Conservation (phyloP, 192 early-diverging fungal species). For the Phlyctochytrium arcticum region DNA sequence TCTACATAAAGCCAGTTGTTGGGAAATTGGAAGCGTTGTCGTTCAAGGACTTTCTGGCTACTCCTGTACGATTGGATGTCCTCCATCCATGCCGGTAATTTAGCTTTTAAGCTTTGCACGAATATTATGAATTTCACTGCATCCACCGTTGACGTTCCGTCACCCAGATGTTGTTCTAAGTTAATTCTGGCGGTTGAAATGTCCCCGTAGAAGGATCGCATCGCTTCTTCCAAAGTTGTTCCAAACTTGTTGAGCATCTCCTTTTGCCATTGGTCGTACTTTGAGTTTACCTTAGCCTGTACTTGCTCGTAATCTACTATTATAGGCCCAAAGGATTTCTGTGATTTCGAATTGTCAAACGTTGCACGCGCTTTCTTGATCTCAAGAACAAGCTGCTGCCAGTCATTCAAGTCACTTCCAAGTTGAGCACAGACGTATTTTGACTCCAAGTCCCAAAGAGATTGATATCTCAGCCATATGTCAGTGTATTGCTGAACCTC, state of each 20-base stretch:
- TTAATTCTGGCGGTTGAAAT: constrained; percentile 76
- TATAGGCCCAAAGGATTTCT: constrained; percentile 79
- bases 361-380: constrained; percentile 90
- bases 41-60: constrained; percentile 89
- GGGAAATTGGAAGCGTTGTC: constrained; percentile 93
- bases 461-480: constrained; percentile 97
- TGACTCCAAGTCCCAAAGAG: constrained; percentile 94
- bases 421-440: constrained; percentile 76
- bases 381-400: constrained; percentile 92
- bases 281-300: constrained; percentile 95
- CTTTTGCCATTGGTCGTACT: constrained; percentile 97
- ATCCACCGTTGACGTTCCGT: constrained; percentile 81
- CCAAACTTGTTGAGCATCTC: constrained; percentile 94
- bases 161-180: constrained; percentile 84
- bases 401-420: constrained; percentile 82
- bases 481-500: constrained; percentile 81
- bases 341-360: constrained; percentile 94
- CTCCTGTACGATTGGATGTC: constrained; percentile 86
- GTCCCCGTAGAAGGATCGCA: constrained; percentile 72
- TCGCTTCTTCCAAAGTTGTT: constrained; percentile 67
- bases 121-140: constrained; percentile 93
- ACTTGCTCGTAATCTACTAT: constrained; percentile 96
- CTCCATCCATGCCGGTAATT: constrained; percentile 68
- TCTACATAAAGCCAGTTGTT: constrained; percentile 92
- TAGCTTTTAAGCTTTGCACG: constrained; percentile 90